Percentiles rank a stretch among this genome's conserved stretches.
Evolutionary conservation across 352 stramenopile species (phyloP).

Genomic region (Phytopythium helicoides): DNA sequence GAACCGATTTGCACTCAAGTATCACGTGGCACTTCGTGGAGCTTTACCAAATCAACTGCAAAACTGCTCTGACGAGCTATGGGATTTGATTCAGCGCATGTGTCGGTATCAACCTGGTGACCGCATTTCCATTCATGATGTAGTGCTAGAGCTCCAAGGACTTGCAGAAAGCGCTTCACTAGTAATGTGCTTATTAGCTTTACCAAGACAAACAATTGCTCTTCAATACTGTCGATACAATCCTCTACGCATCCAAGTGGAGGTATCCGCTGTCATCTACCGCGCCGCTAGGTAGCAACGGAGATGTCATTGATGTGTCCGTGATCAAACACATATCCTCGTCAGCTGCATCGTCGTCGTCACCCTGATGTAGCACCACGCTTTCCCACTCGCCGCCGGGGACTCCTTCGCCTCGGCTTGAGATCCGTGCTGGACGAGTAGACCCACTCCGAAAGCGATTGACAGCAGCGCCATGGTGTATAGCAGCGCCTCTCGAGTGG

Average conservation of each 20-base stretch:
- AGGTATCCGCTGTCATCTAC: conserved; percentile 53
- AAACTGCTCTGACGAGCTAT: no score
- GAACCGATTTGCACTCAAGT: no score
- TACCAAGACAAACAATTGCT: no score
- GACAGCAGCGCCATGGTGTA: conserved; percentile 73
- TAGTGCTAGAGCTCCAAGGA: neutral
- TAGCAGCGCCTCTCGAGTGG: conserved; percentile 51
- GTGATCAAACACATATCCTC: conserved; percentile 55
- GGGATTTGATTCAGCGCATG: no score
- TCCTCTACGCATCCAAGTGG: conserved; percentile 32
- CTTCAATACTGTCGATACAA: neutral
- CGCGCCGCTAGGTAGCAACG: conserved; percentile 41
- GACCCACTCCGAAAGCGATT: conserved; percentile 63
- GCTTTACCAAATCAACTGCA: no score
- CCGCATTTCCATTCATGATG: no score
- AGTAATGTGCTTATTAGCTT: no score
- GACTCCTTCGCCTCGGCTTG: conserved; percentile 8
- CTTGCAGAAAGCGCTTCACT: conserved; percentile 6
- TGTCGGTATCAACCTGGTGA: no score
- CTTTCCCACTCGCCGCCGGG: conserved; percentile 9
- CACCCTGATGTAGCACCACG: conserved; percentile 17
- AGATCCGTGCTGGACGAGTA: conserved; percentile 71
- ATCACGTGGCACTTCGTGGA: no score
- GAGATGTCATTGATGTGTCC: conserved; percentile 66
- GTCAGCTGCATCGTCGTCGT: conserved; percentile 33